phyloP scores from a whole-genome alignment of 2,329 filamentous ascomycete genomes.

The Byssothecium circinans region DNA sequence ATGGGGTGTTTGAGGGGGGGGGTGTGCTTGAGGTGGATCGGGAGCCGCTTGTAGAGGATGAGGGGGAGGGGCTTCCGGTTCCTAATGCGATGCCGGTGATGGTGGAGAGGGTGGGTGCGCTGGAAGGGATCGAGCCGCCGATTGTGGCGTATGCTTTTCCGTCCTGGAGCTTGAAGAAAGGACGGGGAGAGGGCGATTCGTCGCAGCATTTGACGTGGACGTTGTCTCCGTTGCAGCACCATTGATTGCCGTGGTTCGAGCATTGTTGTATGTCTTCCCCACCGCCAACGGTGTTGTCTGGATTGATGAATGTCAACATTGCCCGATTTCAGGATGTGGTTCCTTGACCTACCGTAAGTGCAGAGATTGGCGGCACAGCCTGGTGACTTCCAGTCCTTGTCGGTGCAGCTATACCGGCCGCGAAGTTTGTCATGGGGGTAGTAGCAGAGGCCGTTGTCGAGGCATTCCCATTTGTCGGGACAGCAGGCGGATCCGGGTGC shows the following conservation, averaged over 20 bases:
- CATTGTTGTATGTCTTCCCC: slow-evolving; percentile 39
- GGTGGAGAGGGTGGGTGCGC: slow-evolving; percentile 23
- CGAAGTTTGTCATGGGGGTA: slow-evolving; percentile 27
- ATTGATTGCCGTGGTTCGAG: slow-evolving; percentile 34
- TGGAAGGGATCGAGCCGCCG: slow-evolving; percentile 16
- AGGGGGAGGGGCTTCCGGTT: slow-evolving; percentile 12
- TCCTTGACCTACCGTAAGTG: slow-evolving; percentile 30
- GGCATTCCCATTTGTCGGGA: slow-evolving; percentile 40
- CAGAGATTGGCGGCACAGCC: slow-evolving; percentile 40
- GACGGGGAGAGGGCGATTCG: slow-evolving; percentile 31
- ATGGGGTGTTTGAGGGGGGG: slow-evolving; percentile 6
- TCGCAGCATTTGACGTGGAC: slow-evolving; percentile 36
- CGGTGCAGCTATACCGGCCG: slow-evolving; percentile 42
- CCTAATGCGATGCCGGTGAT: slow-evolving; percentile 31
- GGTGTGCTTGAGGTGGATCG: slow-evolving; percentile 4
- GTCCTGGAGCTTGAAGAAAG: slow-evolving; percentile 37
- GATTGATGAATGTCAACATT: slow-evolving; percentile 3
- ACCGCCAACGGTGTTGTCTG: slow-evolving; percentile 27
- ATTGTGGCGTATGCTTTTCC: slow-evolving; percentile 38
- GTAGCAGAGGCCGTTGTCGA: slow-evolving; percentile 43
- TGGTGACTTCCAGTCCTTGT: slow-evolving; percentile 35
- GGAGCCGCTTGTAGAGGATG: slow-evolving; percentile 9
- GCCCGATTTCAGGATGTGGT: too few species aligned
- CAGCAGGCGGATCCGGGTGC: slow-evolving; percentile 39
- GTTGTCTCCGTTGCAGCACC: slow-evolving; percentile 40